A percentile compares a stretch with the other conserved stretches of the same genome.
phyloP scores from a whole-genome alignment of 495 filamentous ascomycete species.

The Bacidia gigantensis region DNA sequence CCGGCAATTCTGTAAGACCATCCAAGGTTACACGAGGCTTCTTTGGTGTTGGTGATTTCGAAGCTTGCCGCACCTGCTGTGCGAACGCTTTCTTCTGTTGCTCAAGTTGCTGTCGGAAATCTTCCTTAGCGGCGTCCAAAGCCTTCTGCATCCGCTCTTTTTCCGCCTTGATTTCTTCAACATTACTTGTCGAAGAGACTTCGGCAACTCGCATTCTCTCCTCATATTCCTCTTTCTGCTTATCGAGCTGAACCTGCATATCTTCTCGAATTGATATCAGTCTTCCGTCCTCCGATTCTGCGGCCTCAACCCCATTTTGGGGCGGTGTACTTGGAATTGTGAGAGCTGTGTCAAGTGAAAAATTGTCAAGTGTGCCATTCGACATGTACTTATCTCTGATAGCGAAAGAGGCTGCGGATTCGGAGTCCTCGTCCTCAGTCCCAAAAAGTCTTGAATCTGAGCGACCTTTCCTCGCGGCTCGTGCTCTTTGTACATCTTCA shows the following conservation, averaged over 20 bases:
- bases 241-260: conserved; percentile 79
- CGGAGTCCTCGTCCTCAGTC: conserved; percentile 72
- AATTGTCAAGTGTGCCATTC: conserved; percentile 88
- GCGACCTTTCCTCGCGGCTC: conserved; percentile 65
- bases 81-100: conserved; percentile 68
- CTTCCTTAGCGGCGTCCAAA: conserved; percentile 60
- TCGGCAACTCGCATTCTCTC: conserved; percentile 69
- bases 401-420: conserved; percentile 78
- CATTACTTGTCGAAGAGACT: conserved; percentile 56
- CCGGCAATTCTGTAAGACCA: conserved; percentile 45
- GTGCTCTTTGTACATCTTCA: conserved; percentile 81
- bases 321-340: conserved; percentile 90
- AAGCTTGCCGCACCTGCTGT: conserved; percentile 46
- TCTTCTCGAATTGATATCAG: conserved; percentile 65
- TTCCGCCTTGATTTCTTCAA: conserved; percentile 72
- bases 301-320: conserved; percentile 52
- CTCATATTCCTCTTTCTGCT: conserved; percentile 72
- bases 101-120: conserved; percentile 71
- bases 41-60: conserved; percentile 30
- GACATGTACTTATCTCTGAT: conserved; percentile 93
- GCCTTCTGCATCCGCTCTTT: conserved; percentile 79
- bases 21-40: conserved; percentile 35
- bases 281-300: conserved; percentile 61
- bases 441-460: conserved; percentile 36
- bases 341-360: conserved; percentile 85